These are phyloP conservation scores for Nadsonia starkeyi-henricii DNA, from an alignment of 1,139 yeast species.

Conservation along the genomic window DNA sequence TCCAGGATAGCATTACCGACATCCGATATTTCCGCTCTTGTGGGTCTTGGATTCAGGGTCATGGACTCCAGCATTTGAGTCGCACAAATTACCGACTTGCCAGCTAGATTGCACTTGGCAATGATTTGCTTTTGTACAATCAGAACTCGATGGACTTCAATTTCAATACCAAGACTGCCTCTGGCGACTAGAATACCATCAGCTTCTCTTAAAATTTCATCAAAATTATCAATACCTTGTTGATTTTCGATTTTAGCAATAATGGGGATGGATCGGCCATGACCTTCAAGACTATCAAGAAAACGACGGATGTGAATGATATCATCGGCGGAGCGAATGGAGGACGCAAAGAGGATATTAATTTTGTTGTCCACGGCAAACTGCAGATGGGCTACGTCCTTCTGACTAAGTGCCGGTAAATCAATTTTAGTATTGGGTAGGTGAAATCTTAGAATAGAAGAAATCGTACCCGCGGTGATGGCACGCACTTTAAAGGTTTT, in stretches of 20 bases:
- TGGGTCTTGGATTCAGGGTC: constrained; percentile 99
- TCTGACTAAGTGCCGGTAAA: constrained; percentile 93
- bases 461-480: constrained; percentile 87
- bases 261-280: constrained; percentile 90
- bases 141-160: constrained; percentile 97
- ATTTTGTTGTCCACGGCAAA: constrained; percentile 96
- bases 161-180: constrained; percentile 99
- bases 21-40: constrained; percentile 98
- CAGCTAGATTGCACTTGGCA: constrained; percentile 98
- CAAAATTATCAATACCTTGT: constrained; percentile 99
- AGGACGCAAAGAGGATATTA: constrained; percentile 97
- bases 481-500: constrained; percentile 75
- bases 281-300: constrained; percentile 65
- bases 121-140: constrained; percentile 97
- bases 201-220: constrained; percentile 82
- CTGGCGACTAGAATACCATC: constrained; percentile 99
- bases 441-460: constrained; percentile 97
- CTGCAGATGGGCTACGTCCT: constrained; percentile 79
- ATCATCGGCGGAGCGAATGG: constrained; percentile 90
- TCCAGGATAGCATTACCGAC: constrained; percentile 98
- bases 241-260: constrained; percentile 97
- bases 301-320: constrained; percentile 82
- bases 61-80: constrained; percentile 99
- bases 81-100: constrained; percentile 99
- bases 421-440: constrained; percentile 98